Evolutionary conservation across 2,329 filamentous ascomycete genomes (phyloP), one percentile per base, ranked within the genome.

Genomic region (Nemania diffusa): DNA sequence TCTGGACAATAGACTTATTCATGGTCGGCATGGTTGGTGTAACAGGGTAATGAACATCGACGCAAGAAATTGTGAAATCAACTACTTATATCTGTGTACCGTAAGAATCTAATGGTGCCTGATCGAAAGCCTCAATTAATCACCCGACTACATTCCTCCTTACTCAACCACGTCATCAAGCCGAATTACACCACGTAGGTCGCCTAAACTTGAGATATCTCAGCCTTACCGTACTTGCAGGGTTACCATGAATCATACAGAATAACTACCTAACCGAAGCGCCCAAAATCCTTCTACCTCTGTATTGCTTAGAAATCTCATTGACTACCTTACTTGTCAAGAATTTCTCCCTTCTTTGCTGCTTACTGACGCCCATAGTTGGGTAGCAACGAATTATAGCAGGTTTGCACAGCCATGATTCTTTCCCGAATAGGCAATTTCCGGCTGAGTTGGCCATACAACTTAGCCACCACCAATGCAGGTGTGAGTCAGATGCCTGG

Each of bases 341-440:
- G 9, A 3, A 11, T 24, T 27, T 13, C 5, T 29, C 20, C 17
- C n/a, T 51, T 27, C 5, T 9, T 27, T 26, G 20, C 15, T 11
- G 3, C 11, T 20, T 50, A 17, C 46, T 15, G 29, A 17, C 26
- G 13, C 17, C 6, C 22, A 7, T 8, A 15, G 9, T 51, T 27
- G 24, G 24, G 40, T 26, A 22, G 24, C 26, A 57, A 62, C 62
- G 63, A 61, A 46, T 46, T 57, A 65, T 65, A 22, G 34, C 17
- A 46, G 22, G 7, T 7, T 1, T 46, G 40, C 59, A 63, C 59
- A 67, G 64, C 64, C 64, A 63, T 51, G 53, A 15, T 20, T 67
- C n/a, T 56, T 55, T 44, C 64, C 59, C 53, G 48, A 67, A 58
- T 63, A 63, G 64, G 64, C 48, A 56, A 56, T 63, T 32, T 55